Evolutionary conservation across 2,329 filamentous ascomycete species (phyloP), one percentile per base, ranked within the genome.

Genomic region (Parafenestella ontariensis): DNA sequence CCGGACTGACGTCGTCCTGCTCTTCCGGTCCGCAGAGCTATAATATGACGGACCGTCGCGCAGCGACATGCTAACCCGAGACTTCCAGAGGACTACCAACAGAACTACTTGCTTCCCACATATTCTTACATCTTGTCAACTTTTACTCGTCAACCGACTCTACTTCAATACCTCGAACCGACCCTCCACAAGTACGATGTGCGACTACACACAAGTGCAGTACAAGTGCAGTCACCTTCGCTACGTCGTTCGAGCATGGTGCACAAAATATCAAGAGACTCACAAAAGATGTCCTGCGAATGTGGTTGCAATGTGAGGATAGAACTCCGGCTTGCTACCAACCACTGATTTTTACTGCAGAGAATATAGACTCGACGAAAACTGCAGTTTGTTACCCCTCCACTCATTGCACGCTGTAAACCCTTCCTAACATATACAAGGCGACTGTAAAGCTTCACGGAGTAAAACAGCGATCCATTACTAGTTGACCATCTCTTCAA

Each of bases 151-250:
- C 54, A 56, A 43, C 47, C 51, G 23, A 52, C 24, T 45, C 42
- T 53, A 44, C 47, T 36, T 28, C 49, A 55, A 36, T 36, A 26
- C 31, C n/a, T 43, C 44, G 15, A 37, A 41, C 20, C 49, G 43
- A 31, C 56, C 54, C 43, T 46, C 46, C 43, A 45, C 46, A 28
- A 15, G n/a, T 36, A 58, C 31, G 36, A 86, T 86, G 83, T 86
- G 83, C 69, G 83, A 85, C 68, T 85, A 85, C 62, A 85, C 80
- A 20, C 81, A 85, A 71, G 83, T 86, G 49, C 81, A 84, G 56
- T 86, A 83, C 67, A 76, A 78, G 36, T 86, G 83, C 71, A 78
- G 78, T 45, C 83, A 86, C 70, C 72, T 82, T 53, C 78, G 83
- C 29, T 85, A 81, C 62, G 82, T 81, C 8, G 83, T 85, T 41